Base-by-base conservation (phyloP, 208 protist genomes). In the Blechomonas ayalai region DNA sequence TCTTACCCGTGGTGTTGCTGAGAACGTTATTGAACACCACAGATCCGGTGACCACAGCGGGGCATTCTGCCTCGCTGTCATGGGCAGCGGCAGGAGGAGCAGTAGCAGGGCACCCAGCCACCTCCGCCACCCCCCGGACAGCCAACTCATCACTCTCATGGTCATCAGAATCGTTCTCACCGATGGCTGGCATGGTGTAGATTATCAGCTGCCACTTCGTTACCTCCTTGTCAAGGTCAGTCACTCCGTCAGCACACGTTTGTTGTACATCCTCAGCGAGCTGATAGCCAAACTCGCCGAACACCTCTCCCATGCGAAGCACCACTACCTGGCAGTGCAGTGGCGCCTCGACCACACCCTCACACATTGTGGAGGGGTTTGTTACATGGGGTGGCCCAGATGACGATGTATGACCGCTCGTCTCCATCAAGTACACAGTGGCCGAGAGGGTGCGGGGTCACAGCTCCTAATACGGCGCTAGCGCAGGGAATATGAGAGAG, bases 321-420 rank as follows among this genome's bases (percentile, higher is more conserved):
- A 95, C 82, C 37, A 82, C 76, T 52, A 80, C 73, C 67, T 89
- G 69, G 76, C 80, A 95, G 59, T 72, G 51, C 68, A 86, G 67
- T 37, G 52, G 46, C 26, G 39, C 43, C 51, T 38, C 40, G 33
- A 10, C 37, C 37, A n/a, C n/a, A n/a, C n/a, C n/a, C n/a, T n/a
- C n/a, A n/a, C n/a, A n/a, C n/a, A n/a, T n/a, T n/a, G n/a, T n/a
- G n/a, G n/a, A n/a, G n/a, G n/a, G n/a, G n/a, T n/a, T n/a, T n/a
- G n/a, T n/a, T n/a, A n/a, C n/a, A n/a, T n/a, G n/a, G n/a, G n/a
- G n/a, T n/a, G n/a, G n/a, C n/a, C n/a, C n/a, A n/a, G n/a, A n/a
- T n/a, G n/a, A n/a, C n/a, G n/a, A n/a, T n/a, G n/a, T n/a, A n/a
- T n/a, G n/a, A n/a, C n/a, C n/a, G n/a, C n/a, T n/a, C n/a, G n/a